phyloP scores from a whole-genome alignment of 2,329 filamentous ascomycete genomes.

The Dactylellina haptotyla region DNA sequence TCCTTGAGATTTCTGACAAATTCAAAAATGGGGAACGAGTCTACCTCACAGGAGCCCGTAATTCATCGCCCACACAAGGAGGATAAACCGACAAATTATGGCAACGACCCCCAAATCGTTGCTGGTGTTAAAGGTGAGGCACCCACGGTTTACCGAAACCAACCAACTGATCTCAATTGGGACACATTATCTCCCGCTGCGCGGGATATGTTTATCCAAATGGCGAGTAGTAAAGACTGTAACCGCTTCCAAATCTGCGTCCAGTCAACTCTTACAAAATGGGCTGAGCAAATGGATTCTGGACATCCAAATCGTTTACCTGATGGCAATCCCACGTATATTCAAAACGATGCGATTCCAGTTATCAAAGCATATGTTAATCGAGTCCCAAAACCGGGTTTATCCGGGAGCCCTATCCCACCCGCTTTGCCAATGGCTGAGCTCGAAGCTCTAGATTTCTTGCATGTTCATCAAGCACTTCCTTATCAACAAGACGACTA shows the following conservation, averaged over 20 bases:
- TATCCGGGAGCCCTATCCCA: constrained; percentile 31
- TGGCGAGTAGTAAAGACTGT: constrained; percentile 12
- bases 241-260: constrained; percentile 44
- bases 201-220: constrained; percentile 36
- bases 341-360: constrained; percentile 40
- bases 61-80: constrained; percentile 20
- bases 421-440: constrained; percentile 45
- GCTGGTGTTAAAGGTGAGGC: constrained; percentile 7
- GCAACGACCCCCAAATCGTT: background rate
- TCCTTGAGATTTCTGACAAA: background rate
- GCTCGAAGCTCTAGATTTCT: constrained; percentile 46
- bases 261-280: constrained; percentile 25
- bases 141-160: constrained; percentile 21
- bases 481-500: constrained; percentile 51
- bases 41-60: background rate
- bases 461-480: constrained; percentile 36
- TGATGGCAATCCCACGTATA: constrained; percentile 42
- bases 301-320: constrained; percentile 34
- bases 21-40: constrained; percentile 13
- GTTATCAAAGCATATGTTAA: constrained; percentile 51
- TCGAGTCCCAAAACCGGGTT: constrained; percentile 33
- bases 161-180: constrained; percentile 21
- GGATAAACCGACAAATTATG: constrained; percentile 1
- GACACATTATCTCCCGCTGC: constrained; percentile 7
- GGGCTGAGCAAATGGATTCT: constrained; percentile 27